phyloP scores from a whole-genome alignment of 1,284 basidiomycete genomes.

The Entoloma clypeatum region DNA sequence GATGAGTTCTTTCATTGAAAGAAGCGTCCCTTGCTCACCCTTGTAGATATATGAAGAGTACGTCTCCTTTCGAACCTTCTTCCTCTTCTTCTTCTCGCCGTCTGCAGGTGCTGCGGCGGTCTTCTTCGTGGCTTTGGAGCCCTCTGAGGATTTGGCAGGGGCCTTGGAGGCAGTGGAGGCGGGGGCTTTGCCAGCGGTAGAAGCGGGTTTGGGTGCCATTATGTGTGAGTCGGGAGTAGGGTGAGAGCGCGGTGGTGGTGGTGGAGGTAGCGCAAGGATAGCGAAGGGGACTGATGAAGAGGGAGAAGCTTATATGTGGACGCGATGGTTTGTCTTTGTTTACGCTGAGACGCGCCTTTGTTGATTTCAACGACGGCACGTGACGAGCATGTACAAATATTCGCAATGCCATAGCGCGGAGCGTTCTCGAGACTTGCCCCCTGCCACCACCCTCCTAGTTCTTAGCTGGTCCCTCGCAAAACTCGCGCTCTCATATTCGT shows the following conservation, averaged over 20 bases:
- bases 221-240: constrained; percentile 15
- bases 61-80: constrained; percentile 83
- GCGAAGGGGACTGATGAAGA: constrained; percentile 1
- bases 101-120: constrained; percentile 54
- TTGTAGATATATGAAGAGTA: constrained; percentile 93
- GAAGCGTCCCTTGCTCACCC: constrained; percentile 40
- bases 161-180: constrained; percentile 75
- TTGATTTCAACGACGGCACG: constrained; percentile 27
- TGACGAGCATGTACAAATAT: constrained; percentile 16
- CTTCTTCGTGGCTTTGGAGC: constrained; percentile 70
- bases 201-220: constrained; percentile 81
- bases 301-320: constrained; percentile 34
- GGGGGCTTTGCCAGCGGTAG: constrained; percentile 75
- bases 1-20: too few species aligned
- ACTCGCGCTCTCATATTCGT: too few species aligned
- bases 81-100: constrained; percentile 82
- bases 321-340: constrained; percentile 41
- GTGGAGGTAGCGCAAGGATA: constrained; percentile 18
- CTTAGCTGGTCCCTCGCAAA: too few species aligned
- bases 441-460: constrained; percentile 5
- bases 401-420: constrained; percentile 4
- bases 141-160: constrained; percentile 64
- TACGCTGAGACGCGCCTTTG: constrained; percentile 39
- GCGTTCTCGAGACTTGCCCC: constrained; percentile 6
- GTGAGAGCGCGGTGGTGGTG: constrained; percentile 16